phyloP scores from a whole-genome alignment of 306 rosid genomes.

The Fragaria ananassa region DNA sequence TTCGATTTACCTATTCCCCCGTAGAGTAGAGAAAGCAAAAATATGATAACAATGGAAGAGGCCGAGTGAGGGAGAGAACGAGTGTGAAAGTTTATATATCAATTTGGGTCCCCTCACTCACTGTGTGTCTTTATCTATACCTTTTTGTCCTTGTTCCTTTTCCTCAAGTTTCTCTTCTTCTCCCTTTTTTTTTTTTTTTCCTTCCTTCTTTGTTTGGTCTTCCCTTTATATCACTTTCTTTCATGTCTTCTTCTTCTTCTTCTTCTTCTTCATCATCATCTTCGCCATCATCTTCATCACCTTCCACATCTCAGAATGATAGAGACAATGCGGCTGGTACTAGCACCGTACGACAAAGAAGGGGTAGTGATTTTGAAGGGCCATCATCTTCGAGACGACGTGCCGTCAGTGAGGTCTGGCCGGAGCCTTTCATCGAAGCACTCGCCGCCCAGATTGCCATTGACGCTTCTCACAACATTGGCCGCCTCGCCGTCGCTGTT shows the following conservation, averaged over 20 bases:
- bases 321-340: slow-evolving; percentile 28
- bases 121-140: slow-evolving; percentile 74
- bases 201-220: slow-evolving; percentile 21
- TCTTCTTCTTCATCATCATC: slow-evolving; percentile 46
- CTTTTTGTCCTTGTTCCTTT: slow-evolving; percentile 78
- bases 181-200: not conserved
- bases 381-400: slow-evolving; percentile 82
- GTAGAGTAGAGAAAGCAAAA: not conserved
- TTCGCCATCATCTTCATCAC: slow-evolving; percentile 38
- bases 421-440: slow-evolving; percentile 61
- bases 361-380: slow-evolving; percentile 37
- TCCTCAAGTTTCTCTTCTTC: slow-evolving; percentile 24
- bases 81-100: not conserved
- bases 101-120: slow-evolving; percentile 69
- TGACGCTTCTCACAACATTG: slow-evolving; percentile 51
- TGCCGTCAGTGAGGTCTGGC: slow-evolving; percentile 53
- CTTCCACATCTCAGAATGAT: slow-evolving; percentile 26
- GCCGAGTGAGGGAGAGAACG: not conserved
- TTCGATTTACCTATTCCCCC: not conserved
- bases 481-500: slow-evolving; percentile 62
- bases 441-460: slow-evolving; percentile 68
- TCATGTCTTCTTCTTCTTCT: slow-evolving; percentile 48
- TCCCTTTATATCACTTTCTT: slow-evolving; percentile 13
- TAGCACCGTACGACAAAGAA: slow-evolving; percentile 23
- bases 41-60: not conserved